Base-by-base conservation (phyloP, 1,139 yeast genomes). In the Chernovozyma sophiae-reginae region DNA sequence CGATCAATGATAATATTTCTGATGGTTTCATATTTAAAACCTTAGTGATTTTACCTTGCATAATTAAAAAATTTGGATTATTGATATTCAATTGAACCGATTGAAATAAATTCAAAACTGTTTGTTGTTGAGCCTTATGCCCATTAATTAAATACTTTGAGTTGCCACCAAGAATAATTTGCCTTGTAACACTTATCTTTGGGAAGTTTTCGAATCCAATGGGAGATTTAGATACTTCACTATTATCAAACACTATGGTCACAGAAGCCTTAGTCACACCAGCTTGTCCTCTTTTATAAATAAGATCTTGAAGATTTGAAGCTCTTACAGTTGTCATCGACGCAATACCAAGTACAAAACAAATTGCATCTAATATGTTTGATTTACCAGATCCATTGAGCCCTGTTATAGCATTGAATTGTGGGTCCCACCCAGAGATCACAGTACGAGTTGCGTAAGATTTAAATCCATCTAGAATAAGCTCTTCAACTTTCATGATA, bases 41-140 rank as follows among this genome's bases (percentile, higher is more conserved):
- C 57, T 94, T 92, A 25, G 98, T 94, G 61, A 94, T 94, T 54
- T 87, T 85, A 42, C 99, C 99, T 62, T 94, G 99, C 98, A 94
- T 92, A 53, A 94, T 94, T 51, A 94, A 72, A 60, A 94, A 94
- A 59, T 92, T 94, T 25, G 98, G 98, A 53, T 92, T 92, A 57
- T 94, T 92, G 58, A 94, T 90, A 55, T 94, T 94, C 45, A 94
- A 73, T 60, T 94, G 98, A 14, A 94, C 96, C 11, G 95, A 84
- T 57, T 92, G 98, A 56, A 94, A 89, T 34, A 94, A 64, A 49
- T 84, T 90, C 43, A 90, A 74, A 3, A 94, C 97, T 4, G 95
- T 85, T 51, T 84, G 95, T 55, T 90, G 97, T 52, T 90, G 96
- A 0, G 97, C 97, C 46, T 95, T 79, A 57, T 89, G 97, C 32